Evolutionary conservation across 2,329 filamentous ascomycete genomes (phyloP).

Genomic region (Stagonosporopsis tanaceti): DNA sequence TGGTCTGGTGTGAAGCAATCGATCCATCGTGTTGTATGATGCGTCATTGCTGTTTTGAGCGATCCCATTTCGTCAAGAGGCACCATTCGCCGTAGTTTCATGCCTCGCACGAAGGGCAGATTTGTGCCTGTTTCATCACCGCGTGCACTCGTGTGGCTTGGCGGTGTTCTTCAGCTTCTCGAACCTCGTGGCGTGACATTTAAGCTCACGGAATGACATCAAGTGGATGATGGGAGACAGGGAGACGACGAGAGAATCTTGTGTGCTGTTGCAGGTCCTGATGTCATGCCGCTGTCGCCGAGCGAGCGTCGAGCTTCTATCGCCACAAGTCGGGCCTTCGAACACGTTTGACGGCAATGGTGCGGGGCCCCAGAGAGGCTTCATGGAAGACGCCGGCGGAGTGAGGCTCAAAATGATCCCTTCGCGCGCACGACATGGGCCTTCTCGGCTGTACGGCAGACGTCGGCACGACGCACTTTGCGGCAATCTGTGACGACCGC

Average conservation of each 20-base stretch:
- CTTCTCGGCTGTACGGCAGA: conserved; percentile 7
- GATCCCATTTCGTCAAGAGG: neutral
- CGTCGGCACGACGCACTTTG: conserved; percentile 22
- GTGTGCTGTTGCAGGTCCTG: conserved; percentile 3
- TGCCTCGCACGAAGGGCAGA: neutral
- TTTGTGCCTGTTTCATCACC: conserved; percentile 1
- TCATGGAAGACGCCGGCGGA: conserved; percentile 18
- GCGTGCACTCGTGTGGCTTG: neutral
- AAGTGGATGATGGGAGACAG: conserved; percentile 1
- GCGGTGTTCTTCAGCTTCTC: conserved; percentile 6
- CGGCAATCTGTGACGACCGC: conserved; percentile 8
- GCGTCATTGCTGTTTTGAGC: conserved; percentile 4
- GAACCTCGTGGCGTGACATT: conserved; percentile 7
- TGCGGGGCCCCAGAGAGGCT: conserved; percentile 40
- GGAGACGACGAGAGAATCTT: neutral
- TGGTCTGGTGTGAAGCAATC: neutral
- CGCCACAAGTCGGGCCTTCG: conserved; percentile 29
- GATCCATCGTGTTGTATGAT: neutral
- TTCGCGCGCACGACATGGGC: conserved; percentile 23
- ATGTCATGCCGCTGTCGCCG: conserved; percentile 27
- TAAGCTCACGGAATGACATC: conserved; percentile 12
- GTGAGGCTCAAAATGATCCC: conserved; percentile 19
- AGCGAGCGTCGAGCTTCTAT: conserved; percentile 13
- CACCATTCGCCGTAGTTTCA: neutral
- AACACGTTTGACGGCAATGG: conserved; percentile 19